Base-by-base conservation (phyloP, 179 eudicot species). In the Beta corolliflora region DNA sequence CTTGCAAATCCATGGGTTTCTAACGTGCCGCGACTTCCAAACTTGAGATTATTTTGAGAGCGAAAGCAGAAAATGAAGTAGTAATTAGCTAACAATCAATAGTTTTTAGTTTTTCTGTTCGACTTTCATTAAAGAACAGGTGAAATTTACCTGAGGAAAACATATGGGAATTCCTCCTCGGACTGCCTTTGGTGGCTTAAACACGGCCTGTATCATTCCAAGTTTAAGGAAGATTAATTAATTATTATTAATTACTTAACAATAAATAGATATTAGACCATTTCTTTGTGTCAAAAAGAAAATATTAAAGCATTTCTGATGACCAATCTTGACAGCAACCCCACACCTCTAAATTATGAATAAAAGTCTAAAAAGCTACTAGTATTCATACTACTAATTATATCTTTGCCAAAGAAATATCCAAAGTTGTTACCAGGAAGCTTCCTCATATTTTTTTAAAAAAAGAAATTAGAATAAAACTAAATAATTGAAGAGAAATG, bases 111-210 rank as follows among this genome's bases (percentile, higher is more conserved):
- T 25, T 53, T 10, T 18, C 41, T 13, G 63, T 25, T 13, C 0
- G 0, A n/a, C 52, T 25, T 56, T 14, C 31, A 9, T 3, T 16
- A 13, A 2, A 61, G 36, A 15, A n/a, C 4, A 13, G 11, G 11
- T 10, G 14, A 60, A 12, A 44, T 70, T 78, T 93, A 95, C 99
- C 99, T 95, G 97, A 54, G 99, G 99, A 80, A 95, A 95, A 80
- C 98, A 93, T 55, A 95, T 92, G 31, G 97, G 92, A 83, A 95
- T 93, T 56, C 98, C 99, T 76, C 97, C 99, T 86, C 98, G 86
- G 66, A 95, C 86, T 56, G 94, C 89, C 67, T 83, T 73, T 66
- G 98, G 95, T 41, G 97, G 93, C 86, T 90, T 95, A 81, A 81
- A 93, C 68, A 70, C 84, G 60, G 99, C 98, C 99, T 95, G 87